A percentile compares a stretch with the other conserved stretches of the same genome.
phyloP scores from a whole-genome alignment of 176 grass and related monocot species.

The Musa itinerans region DNA sequence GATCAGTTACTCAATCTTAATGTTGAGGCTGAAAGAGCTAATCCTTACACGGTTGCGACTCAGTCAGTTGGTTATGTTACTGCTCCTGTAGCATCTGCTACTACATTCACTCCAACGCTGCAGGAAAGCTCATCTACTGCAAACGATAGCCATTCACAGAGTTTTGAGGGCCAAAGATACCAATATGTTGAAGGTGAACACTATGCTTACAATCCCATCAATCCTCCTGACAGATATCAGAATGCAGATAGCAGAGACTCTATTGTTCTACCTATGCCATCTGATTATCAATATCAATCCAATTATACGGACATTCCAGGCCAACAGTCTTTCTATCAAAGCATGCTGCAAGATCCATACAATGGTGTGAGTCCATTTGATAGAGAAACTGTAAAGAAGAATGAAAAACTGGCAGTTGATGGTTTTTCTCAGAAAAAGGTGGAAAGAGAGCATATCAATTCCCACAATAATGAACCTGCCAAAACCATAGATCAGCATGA shows the following conservation, averaged over 20 bases:
- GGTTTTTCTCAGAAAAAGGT: slow-evolving; percentile 22
- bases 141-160: slow-evolving; percentile 32
- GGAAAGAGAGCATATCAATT: slow-evolving; percentile 43
- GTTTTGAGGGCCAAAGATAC: slow-evolving; percentile 32
- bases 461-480: slow-evolving; percentile 31
- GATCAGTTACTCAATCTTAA: slow-evolving; percentile 71
- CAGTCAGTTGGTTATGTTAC: slow-evolving; percentile 28
- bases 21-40: slow-evolving; percentile 32
- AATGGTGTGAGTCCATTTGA: neutral
- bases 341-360: slow-evolving; percentile 13
- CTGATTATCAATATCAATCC: slow-evolving; percentile 47
- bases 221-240: slow-evolving; percentile 33
- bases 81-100: slow-evolving; percentile 21
- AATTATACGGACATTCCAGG: slow-evolving; percentile 40
- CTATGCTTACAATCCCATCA: slow-evolving; percentile 22
- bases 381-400: neutral
- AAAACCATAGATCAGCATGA: slow-evolving; percentile 17
- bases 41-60: slow-evolving; percentile 29
- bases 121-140: slow-evolving; percentile 28
- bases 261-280: slow-evolving; percentile 43
- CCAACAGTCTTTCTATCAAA: slow-evolving; percentile 41
- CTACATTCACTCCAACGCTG: slow-evolving; percentile 22
- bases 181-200: slow-evolving; percentile 35
- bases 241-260: slow-evolving; percentile 34
- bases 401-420: slow-evolving; percentile 16